Evolutionary conservation across 331 rosid genomes (phyloP).

Genomic region (Rhamnella rubrinervis): DNA sequence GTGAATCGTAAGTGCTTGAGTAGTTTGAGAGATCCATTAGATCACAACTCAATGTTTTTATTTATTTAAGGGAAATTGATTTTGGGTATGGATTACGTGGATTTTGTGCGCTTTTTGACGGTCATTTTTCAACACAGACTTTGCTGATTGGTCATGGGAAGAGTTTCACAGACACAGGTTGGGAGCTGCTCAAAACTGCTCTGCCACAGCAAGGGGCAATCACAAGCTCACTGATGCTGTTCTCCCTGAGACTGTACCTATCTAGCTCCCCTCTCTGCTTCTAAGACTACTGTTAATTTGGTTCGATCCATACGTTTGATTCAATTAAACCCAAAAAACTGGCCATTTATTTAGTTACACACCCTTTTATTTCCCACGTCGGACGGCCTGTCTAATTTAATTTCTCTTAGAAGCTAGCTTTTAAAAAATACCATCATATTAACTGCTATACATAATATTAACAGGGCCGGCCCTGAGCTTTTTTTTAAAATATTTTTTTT

Average conservation of each 20-base stretch:
- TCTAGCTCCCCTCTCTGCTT: neutral
- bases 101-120: neutral
- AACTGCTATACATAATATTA: no score
- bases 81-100: neutral
- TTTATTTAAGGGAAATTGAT: neutral
- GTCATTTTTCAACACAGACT: slow-evolving; percentile 43
- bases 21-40: no score
- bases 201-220: slow-evolving; percentile 77
- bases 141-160: slow-evolving; percentile 95
- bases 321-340: no score
- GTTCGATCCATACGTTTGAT: neutral
- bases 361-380: no score
- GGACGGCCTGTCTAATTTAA: no score
- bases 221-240: slow-evolving; percentile 51
- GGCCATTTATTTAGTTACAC: no score
- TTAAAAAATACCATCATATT: no score
- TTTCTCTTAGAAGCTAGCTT: no score
- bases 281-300: neutral
- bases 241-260: slow-evolving; percentile 59
- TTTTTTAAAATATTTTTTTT: no score
- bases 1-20: slow-evolving; percentile 57
- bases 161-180: slow-evolving; percentile 71
- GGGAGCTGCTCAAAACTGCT: slow-evolving; percentile 95
- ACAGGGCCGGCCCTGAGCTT: no score
- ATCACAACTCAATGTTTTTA: no score